These are phyloP conservation scores for Dioscorea dumetorum DNA, from an alignment of 106 monocot species.

Conservation along the genomic window DNA sequence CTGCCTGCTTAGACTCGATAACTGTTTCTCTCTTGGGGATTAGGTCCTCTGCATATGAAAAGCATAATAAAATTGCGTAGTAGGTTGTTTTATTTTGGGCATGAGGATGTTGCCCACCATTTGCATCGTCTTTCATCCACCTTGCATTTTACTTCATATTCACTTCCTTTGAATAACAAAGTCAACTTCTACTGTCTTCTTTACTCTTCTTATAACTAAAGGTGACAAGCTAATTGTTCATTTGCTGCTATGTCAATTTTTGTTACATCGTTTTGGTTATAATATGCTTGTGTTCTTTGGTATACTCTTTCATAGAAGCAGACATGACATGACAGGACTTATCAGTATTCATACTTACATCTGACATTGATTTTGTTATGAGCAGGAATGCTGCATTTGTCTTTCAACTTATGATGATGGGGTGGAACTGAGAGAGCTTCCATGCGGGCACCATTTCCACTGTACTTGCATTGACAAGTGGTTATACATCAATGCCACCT, in stretches of 20 bases:
- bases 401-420: conserved; percentile 44
- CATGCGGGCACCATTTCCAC: conserved; percentile 46
- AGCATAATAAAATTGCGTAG: neutral
- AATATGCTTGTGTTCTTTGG: neutral
- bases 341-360: neutral
- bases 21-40: too few relatives aligned
- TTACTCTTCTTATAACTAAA: too few relatives aligned
- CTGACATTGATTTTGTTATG: neutral
- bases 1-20: neutral
- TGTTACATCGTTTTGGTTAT: neutral
- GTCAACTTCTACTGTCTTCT: too few relatives aligned
- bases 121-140: too few relatives aligned
- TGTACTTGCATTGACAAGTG: conserved; percentile 35
- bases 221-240: neutral
- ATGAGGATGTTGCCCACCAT: too few relatives aligned
- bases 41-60: neutral
- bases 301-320: too few relatives aligned
- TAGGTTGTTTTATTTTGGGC: too few relatives aligned
- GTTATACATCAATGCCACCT: conserved; percentile 45
- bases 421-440: conserved; percentile 34
- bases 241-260: neutral
- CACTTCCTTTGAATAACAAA: too few relatives aligned
- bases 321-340: too few relatives aligned
- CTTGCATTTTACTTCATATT: too few relatives aligned
- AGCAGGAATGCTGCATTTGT: conserved; percentile 52